Percentiles rank a stretch among this genome's conserved stretches.
Evolutionary conservation across 257 asterid genomes (phyloP).

Genomic region (Petrea volubilis): DNA sequence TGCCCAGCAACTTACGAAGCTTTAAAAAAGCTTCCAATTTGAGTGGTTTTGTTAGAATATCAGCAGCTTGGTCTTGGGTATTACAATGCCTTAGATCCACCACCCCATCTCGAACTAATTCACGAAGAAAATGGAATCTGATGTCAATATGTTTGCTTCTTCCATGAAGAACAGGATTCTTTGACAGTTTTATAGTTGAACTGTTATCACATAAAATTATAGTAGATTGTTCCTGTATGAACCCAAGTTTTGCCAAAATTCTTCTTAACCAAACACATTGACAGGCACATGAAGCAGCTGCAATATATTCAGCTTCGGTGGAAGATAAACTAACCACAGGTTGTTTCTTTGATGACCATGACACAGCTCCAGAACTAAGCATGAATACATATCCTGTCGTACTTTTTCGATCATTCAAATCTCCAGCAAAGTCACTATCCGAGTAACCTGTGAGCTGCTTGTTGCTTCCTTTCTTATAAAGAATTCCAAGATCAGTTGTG

Average conservation of each 20-base stretch:
- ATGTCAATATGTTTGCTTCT: constrained; percentile 2
- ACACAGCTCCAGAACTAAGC: not conserved
- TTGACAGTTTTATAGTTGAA: not conserved
- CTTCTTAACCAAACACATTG: not conserved
- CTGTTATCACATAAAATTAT: not conserved
- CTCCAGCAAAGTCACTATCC: not conserved
- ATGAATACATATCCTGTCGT: not conserved
- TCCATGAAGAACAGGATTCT: constrained; percentile 5
- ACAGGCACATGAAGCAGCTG: not conserved
- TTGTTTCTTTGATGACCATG: not conserved
- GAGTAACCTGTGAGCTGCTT: not conserved
- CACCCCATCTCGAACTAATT: not conserved
- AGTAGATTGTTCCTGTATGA: not conserved
- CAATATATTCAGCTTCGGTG: not conserved
- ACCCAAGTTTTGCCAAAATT: too few relatives aligned
- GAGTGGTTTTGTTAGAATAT: not conserved
- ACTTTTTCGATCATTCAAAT: not conserved
- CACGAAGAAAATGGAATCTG: not conserved
- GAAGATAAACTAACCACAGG: not conserved
- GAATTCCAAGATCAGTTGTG: not conserved
- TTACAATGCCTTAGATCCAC: not conserved
- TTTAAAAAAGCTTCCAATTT: not conserved
- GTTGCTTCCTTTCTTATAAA: not conserved
- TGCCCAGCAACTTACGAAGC: too few relatives aligned
- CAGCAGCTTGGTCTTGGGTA: not conserved